These are phyloP conservation scores for Citrus medica DNA, from an alignment of 345 rosid genomes.

Conservation along the genomic window DNA sequence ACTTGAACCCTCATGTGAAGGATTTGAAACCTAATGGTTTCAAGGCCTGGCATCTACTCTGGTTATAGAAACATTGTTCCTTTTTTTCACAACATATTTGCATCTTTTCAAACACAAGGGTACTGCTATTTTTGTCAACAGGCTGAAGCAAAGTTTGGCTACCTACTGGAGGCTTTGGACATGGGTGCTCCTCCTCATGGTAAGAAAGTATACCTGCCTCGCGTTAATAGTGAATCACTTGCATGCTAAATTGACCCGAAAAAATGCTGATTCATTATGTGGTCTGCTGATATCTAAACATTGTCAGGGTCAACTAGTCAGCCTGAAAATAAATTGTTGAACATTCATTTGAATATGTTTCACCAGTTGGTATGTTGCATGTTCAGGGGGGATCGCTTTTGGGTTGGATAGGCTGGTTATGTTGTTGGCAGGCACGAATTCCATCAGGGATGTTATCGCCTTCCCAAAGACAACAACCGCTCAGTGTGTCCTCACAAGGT, in stretches of 20 bases:
- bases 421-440: slow-evolving; percentile 73
- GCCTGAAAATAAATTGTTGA: not conserved
- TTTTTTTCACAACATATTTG: not conserved
- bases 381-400: slow-evolving; percentile 86
- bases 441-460: slow-evolving; percentile 93
- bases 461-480: slow-evolving; percentile 95
- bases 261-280: not conserved
- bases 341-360: not conserved
- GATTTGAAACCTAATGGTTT: not conserved
- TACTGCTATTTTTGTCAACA: slow-evolving; percentile 22
- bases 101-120: not conserved
- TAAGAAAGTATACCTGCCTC: slow-evolving; percentile 16
- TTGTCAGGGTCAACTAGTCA: not conserved
- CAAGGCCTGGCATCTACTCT: not conserved
- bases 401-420: slow-evolving; percentile 93
- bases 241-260: not conserved
- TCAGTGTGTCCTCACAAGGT: slow-evolving; percentile 82
- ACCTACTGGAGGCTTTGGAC: slow-evolving; percentile 93
- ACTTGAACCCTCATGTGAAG: not conserved
- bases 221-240: not conserved
- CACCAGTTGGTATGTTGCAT: not conserved
- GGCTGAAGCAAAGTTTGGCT: slow-evolving; percentile 97
- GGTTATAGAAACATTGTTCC: not conserved
- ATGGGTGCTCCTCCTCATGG: slow-evolving; percentile 99
- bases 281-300: not conserved